Conservation (phyloP, 768 basidiomycete genomes). For the Lactarius psammicola region DNA sequence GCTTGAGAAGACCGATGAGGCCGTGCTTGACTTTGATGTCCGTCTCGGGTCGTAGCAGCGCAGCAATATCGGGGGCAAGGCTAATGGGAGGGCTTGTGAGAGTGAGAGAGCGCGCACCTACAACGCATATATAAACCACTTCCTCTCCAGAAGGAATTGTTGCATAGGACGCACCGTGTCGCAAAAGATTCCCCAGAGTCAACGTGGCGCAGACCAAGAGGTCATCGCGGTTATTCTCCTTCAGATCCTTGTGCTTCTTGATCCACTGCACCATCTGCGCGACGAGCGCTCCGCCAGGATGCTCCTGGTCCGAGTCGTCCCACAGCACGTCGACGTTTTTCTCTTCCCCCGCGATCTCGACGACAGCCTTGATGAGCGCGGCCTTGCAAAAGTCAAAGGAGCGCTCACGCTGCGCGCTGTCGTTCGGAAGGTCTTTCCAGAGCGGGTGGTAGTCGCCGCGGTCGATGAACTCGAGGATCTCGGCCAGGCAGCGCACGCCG, state of each 20-base stretch:
- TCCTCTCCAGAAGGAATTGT: conserved; percentile 1
- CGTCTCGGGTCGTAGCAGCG: conserved; percentile 54
- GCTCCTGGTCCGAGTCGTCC: conserved; percentile 54
- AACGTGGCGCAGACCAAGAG: conserved; percentile 81
- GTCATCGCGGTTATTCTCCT: conserved; percentile 57
- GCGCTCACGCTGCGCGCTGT: conserved; percentile 61
- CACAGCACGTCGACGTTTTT: conserved; percentile 76
- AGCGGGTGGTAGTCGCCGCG: conserved; percentile 62
- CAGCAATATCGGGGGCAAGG: conserved; percentile 62
- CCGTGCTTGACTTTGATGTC: conserved; percentile 90
- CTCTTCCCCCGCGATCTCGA: conserved; percentile 82
- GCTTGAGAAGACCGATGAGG: conserved; percentile 80
- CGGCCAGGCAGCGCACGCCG: conserved; percentile 55
- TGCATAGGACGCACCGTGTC: conserved; percentile 53
- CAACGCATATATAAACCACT: conserved; percentile 5
- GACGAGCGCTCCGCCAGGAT: conserved; percentile 71
- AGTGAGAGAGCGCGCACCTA: conserved; percentile 59
- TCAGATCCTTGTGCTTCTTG: conserved; percentile 47
- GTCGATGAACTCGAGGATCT: conserved; percentile 74
- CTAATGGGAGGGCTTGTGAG: conserved; percentile 53
- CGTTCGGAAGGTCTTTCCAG: conserved; percentile 52
- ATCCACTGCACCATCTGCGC: conserved; percentile 76
- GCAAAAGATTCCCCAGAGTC: conserved; percentile 76
- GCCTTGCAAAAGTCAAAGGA: conserved; percentile 81
- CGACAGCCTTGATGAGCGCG: conserved; percentile 79